Percentiles rank a stretch among this genome's conserved stretches.
phyloP scores from a whole-genome alignment of 352 stramenopile genomes.

The Phytophthora sp. region DNA sequence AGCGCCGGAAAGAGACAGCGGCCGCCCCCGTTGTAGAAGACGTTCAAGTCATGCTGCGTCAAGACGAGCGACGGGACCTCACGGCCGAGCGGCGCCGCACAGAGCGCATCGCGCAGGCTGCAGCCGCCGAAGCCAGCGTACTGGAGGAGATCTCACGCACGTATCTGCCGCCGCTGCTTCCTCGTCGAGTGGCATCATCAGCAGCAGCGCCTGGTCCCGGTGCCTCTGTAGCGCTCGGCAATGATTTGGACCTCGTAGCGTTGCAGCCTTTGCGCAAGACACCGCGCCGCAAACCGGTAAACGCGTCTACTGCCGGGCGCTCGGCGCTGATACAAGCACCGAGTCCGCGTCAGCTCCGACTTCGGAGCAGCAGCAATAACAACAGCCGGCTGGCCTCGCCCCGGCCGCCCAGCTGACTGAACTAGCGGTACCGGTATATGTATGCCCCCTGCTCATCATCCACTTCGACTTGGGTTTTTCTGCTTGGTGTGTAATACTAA shows the following conservation, averaged over 20 bases:
- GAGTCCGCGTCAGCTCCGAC: slow-evolving; percentile 52
- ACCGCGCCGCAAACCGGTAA: slow-evolving; percentile 56
- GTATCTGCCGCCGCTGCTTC: slow-evolving; percentile 44
- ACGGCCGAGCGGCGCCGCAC: slow-evolving; percentile 25
- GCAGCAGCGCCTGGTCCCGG: background rate
- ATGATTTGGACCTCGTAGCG: slow-evolving; percentile 1
- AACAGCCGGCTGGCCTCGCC: slow-evolving; percentile 15
- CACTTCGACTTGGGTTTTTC: slow-evolving; percentile 21
- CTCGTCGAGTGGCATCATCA: slow-evolving; percentile 15
- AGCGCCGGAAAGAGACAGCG: slow-evolving; percentile 68
- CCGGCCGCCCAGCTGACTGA: slow-evolving; percentile 11
- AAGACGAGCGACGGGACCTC: slow-evolving; percentile 35
- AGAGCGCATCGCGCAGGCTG: slow-evolving; percentile 17
- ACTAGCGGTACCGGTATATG: background rate
- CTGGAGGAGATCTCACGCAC: slow-evolving; percentile 49
- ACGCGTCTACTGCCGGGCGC: slow-evolving; percentile 45
- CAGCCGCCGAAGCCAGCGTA: slow-evolving; percentile 36
- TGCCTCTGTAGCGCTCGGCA: background rate
- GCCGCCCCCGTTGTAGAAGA: slow-evolving; percentile 67
- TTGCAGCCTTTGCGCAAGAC: slow-evolving; percentile 50
- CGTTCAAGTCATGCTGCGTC: slow-evolving; percentile 44
- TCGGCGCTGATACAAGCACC: slow-evolving; percentile 34
- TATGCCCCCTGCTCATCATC: slow-evolving; percentile 11
- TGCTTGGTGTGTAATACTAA: slow-evolving; percentile 23
- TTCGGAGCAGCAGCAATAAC: slow-evolving; percentile 37